These are phyloP conservation scores for Mucor velutinosus DNA, from an alignment of 371 early-diverging fungal genomes.

Conservation along the genomic window DNA sequence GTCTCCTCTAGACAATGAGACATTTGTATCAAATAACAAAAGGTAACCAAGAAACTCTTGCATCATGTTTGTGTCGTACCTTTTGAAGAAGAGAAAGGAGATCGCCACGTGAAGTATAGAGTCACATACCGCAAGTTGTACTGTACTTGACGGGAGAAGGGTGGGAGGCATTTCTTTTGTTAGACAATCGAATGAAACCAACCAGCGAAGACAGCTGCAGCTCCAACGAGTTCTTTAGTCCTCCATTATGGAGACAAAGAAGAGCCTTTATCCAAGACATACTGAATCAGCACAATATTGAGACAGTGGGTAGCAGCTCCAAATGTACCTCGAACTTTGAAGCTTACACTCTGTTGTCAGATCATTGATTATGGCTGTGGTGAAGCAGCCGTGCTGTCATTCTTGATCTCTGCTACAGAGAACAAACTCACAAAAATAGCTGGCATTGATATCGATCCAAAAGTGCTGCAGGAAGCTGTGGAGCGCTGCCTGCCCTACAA, in stretches of 20 bases:
- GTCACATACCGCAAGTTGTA: background rate
- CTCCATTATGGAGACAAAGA: slow-evolving; percentile 22
- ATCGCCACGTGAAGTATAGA: slow-evolving; percentile 11
- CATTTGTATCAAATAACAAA: slow-evolving; percentile 4
- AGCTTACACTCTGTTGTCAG: slow-evolving; percentile 22
- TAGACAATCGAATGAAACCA: background rate
- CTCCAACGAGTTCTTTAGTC: slow-evolving; percentile 7
- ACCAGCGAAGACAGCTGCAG: background rate
- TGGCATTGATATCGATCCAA: slow-evolving; percentile 62
- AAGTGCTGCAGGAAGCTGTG: slow-evolving; percentile 46
- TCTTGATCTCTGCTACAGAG: slow-evolving; percentile 51
- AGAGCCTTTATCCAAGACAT: slow-evolving; percentile 13
- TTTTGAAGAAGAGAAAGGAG: background rate
- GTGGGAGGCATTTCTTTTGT: background rate
- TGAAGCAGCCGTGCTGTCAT: slow-evolving; percentile 64
- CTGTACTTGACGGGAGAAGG: background rate
- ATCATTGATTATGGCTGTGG: slow-evolving; percentile 83
- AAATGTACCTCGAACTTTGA: no score
- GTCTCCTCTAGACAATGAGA: slow-evolving; percentile 21
- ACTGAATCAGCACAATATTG: background rate
- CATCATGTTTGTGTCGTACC: background rate
- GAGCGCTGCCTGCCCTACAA: slow-evolving; percentile 56
- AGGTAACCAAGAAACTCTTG: slow-evolving; percentile 2
- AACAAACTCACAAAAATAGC: slow-evolving; percentile 51
- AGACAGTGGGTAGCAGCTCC: slow-evolving; percentile 5